Base-by-base conservation (phyloP, 2,329 filamentous ascomycete species). In the Fusarium transvaalense region DNA sequence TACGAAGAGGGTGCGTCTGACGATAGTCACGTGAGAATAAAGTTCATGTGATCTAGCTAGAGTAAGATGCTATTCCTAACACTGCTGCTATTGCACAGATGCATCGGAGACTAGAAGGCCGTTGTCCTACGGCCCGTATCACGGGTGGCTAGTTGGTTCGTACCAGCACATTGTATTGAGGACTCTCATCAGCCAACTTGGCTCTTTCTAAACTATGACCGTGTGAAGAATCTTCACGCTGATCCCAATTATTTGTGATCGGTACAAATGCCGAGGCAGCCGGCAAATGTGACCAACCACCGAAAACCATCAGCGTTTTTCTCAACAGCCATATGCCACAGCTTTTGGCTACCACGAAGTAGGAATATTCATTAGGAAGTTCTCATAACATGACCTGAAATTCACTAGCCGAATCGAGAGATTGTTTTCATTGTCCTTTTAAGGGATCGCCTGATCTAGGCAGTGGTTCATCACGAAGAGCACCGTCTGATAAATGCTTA, bases 71-170 rank as follows among this genome's bases (percentile, higher is more conserved):
- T 34, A 25, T 25, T 35, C 31, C 31, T 34, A 8, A 8, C 13
- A 21, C 9, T 6, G 34, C 23, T 27, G n/a, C 10, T 27, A 39
- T 21, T 39, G n/a, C 9, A 12, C 13, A 21, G 38, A 5, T 32
- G n/a, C 34, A 21, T 27, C 39, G 13, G 23, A 48, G 13, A 51
- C 23, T 27, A 51, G 21, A 37, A 14, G 15, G 15, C 14, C 34
- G 34, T 51, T 39, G 34, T 14, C 39, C 23, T 29, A 39, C 47
- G 47, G 47, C 47, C 47, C 47, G 47, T 27, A 12, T 51, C 14
- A 27, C 47, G 47, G 47, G 23, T 51, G 47, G 47, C 47, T 39
- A 51, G 32, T 51, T 51, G 23, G 34, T 51, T 51, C n/a, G 39
- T 27, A 39, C 23, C 32, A 51, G n/a, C 5, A 29, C 21, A n/a